These are phyloP conservation scores for Cokeromyces recurvatus DNA, from an alignment of 371 early-diverging fungal species.

Conservation along the genomic window DNA sequence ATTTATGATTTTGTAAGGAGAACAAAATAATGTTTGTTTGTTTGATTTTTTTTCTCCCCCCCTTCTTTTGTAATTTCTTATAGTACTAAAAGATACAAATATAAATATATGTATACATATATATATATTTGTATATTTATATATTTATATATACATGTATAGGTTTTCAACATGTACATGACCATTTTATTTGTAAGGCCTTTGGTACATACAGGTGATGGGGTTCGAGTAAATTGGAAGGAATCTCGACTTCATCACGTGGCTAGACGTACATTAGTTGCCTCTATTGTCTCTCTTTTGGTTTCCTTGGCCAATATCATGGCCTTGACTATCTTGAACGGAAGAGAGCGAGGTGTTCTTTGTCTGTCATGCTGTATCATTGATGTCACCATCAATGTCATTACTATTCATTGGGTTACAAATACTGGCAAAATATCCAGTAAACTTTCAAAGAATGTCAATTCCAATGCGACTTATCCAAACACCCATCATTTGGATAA, in stretches of 20 bases:
- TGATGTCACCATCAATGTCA: slow-evolving; percentile 54
- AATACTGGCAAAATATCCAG: not conserved
- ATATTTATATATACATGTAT: too few relatives aligned
- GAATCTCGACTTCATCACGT: slow-evolving; percentile 40
- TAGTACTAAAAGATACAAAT: too few relatives aligned
- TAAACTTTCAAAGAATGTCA: slow-evolving; percentile 1
- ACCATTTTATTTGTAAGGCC: slow-evolving; percentile 45
- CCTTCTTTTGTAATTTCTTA: too few relatives aligned
- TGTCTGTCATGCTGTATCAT: slow-evolving; percentile 53
- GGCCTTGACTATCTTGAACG: slow-evolving; percentile 32
- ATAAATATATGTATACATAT: too few relatives aligned
- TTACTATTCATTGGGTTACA: slow-evolving; percentile 53
- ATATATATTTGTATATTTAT: not conserved
- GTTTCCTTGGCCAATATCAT: slow-evolving; percentile 50
- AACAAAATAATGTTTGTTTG: too few relatives aligned
- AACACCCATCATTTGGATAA: too few relatives aligned
- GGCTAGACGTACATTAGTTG: slow-evolving; percentile 44
- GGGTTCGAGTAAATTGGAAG: slow-evolving; percentile 24
- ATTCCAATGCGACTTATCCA: not conserved
- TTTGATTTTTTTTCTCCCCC: too few relatives aligned
- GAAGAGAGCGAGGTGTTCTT: slow-evolving; percentile 44
- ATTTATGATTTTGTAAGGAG: slow-evolving; percentile 45
- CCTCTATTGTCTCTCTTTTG: slow-evolving; percentile 42
- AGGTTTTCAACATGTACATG: slow-evolving; percentile 45
- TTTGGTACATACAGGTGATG: slow-evolving; percentile 24